Evolutionary conservation across 371 early-diverging fungal species (phyloP).

Genomic region (Actinomucor elegans): DNA sequence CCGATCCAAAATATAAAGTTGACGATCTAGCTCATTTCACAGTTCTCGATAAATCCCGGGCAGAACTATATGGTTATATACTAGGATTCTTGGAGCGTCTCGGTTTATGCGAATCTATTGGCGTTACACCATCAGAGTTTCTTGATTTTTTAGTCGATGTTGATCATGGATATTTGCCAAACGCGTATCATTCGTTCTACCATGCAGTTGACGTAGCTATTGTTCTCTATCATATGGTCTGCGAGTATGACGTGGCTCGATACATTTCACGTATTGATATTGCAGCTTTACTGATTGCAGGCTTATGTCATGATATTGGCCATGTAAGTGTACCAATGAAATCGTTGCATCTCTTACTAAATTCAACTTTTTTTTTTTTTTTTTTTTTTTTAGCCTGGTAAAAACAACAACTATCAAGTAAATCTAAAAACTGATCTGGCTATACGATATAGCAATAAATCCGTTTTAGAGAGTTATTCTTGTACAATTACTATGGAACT

Average conservation of each 20-base stretch:
- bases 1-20: constrained; percentile 20
- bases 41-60: constrained; percentile 64
- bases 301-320: constrained; percentile 89
- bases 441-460: constrained; percentile 65
- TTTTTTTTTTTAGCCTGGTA: constrained; percentile 67
- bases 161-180: constrained; percentile 74
- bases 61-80: constrained; percentile 71
- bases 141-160: constrained; percentile 83
- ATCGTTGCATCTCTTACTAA: not conserved
- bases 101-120: constrained; percentile 57
- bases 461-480: constrained; percentile 86
- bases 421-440: constrained; percentile 81
- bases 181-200: constrained; percentile 88
- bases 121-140: constrained; percentile 62
- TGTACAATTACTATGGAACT: constrained; percentile 72
- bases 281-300: constrained; percentile 76
- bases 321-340: constrained; percentile 67
- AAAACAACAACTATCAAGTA: constrained; percentile 87
- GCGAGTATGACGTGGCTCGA: constrained; percentile 57
- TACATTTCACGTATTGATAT: constrained; percentile 71
- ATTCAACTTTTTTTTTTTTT: not conserved
- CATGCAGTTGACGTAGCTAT: constrained; percentile 88
- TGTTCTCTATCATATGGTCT: constrained; percentile 75
- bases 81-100: constrained; percentile 66
- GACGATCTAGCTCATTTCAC: constrained; percentile 56